These are phyloP conservation scores for Phialocephala sp. DNA, from an alignment of 2,329 filamentous ascomycete genomes.

Conservation along the genomic window DNA sequence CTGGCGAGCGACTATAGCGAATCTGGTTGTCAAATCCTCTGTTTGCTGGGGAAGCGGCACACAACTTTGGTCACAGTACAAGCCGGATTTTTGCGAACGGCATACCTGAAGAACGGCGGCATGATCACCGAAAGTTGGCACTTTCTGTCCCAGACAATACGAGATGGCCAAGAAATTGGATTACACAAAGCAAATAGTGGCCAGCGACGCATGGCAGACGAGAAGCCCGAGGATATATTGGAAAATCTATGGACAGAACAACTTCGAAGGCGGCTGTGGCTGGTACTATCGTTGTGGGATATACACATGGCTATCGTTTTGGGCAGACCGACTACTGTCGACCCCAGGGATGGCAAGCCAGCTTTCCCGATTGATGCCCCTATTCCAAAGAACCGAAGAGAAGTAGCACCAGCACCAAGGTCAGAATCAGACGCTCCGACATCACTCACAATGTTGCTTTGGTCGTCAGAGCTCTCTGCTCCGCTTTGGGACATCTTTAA, in stretches of 20 bases:
- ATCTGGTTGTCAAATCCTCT: constrained; percentile 57
- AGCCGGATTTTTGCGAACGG: constrained; percentile 60
- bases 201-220: constrained; percentile 48
- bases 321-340: constrained; percentile 53
- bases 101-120: constrained; percentile 64
- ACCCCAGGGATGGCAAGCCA: constrained; percentile 53
- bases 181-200: constrained; percentile 58
- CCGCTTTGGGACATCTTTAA: constrained; percentile 56
- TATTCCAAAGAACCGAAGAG: constrained; percentile 53
- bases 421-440: constrained; percentile 57
- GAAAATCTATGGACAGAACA: constrained; percentile 65
- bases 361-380: constrained; percentile 60
- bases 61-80: constrained; percentile 62
- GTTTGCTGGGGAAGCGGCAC: constrained; percentile 61
- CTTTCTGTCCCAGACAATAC: constrained; percentile 57
- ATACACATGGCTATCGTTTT: constrained; percentile 45
- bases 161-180: constrained; percentile 67
- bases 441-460: constrained; percentile 58
- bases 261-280: constrained; percentile 60
- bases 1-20: constrained; percentile 66
- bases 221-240: constrained; percentile 54
- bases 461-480: constrained; percentile 54
- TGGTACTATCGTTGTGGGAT: constrained; percentile 55
- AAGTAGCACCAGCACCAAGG: constrained; percentile 55
- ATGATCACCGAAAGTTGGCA: constrained; percentile 60